Conservation (phyloP, 1,284 basidiomycete genomes). For the Meripilus lineatus region DNA sequence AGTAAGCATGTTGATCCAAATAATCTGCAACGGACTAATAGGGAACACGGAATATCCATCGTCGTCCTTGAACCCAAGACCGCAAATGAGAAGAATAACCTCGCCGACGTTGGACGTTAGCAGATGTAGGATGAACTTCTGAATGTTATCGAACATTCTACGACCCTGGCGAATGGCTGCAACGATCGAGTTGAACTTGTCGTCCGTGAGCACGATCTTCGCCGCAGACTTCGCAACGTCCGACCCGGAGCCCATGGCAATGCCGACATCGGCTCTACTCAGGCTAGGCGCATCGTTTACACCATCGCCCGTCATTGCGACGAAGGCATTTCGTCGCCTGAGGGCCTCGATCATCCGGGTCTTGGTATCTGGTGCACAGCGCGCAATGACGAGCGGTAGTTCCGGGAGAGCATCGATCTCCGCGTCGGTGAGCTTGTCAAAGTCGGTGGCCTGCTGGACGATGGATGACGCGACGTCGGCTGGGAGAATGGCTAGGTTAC, state of each 20-base stretch:
- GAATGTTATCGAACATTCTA: conserved; percentile 40
- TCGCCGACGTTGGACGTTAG: conserved; percentile 59
- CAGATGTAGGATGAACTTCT: conserved; percentile 42
- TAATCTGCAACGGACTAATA: conserved; percentile 58
- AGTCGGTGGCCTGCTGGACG: conserved; percentile 52
- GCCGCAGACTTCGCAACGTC: conserved; percentile 64
- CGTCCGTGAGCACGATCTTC: conserved; percentile 64
- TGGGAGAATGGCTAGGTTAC: conserved; percentile 25
- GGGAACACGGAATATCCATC: conserved; percentile 60
- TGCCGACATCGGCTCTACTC: conserved; percentile 60
- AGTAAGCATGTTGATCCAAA: conserved; percentile 53
- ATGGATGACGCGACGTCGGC: conserved; percentile 10
- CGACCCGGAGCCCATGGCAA: conserved; percentile 71
- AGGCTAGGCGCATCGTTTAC: conserved; percentile 55
- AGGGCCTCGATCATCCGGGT: conserved; percentile 46
- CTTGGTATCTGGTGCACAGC: conserved; percentile 49
- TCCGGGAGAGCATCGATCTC: conserved; percentile 54
- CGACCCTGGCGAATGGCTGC: conserved; percentile 66
- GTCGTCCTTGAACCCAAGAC: conserved; percentile 61
- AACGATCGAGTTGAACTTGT: conserved; percentile 71
- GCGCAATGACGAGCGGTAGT: conserved; percentile 53
- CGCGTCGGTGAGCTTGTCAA: conserved; percentile 57
- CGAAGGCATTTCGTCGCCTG: conserved; percentile 48
- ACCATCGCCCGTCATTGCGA: conserved; percentile 53
- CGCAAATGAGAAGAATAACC: conserved; percentile 55